phyloP scores from a whole-genome alignment of 2,329 filamentous ascomycete species.

The Coleophoma crateriformis region DNA sequence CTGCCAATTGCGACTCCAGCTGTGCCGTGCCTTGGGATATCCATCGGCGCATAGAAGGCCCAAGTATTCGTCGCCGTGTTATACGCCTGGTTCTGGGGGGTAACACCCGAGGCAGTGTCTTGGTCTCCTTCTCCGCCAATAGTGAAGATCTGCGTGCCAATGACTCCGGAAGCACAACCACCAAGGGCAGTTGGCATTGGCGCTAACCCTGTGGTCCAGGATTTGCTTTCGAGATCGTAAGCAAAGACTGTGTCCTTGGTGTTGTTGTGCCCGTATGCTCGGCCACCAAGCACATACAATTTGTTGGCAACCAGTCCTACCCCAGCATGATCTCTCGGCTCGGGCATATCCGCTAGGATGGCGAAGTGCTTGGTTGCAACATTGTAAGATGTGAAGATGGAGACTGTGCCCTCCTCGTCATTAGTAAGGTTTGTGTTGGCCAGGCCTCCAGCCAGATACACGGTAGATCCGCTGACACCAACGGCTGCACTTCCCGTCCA shows the following conservation, averaged over 20 bases:
- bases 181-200: constrained; percentile 33
- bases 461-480: constrained; percentile 21
- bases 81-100: constrained; percentile 26
- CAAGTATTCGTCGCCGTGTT: constrained; percentile 23
- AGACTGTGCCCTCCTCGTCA: constrained; percentile 15
- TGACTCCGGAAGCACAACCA: constrained; percentile 20
- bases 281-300: constrained; percentile 24
- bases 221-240: constrained; percentile 24
- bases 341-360: constrained; percentile 25
- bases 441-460: constrained; percentile 34
- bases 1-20: constrained; percentile 21
- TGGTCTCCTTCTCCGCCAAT: constrained; percentile 33
- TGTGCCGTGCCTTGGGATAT: constrained; percentile 29
- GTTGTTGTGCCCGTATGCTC: constrained; percentile 22
- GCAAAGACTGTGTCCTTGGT: constrained; percentile 29
- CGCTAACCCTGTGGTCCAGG: constrained; percentile 22
- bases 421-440: constrained; percentile 16
- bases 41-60: constrained; percentile 22
- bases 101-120: constrained; percentile 16
- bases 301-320: constrained; percentile 25
- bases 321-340: constrained; percentile 28
- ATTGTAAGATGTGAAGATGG: constrained; percentile 21
- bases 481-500: constrained; percentile 28
- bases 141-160: constrained; percentile 26
- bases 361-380: constrained; percentile 22